Evolutionary conservation across 306 rosid genomes (phyloP).

Genomic region (Prunus padus): DNA sequence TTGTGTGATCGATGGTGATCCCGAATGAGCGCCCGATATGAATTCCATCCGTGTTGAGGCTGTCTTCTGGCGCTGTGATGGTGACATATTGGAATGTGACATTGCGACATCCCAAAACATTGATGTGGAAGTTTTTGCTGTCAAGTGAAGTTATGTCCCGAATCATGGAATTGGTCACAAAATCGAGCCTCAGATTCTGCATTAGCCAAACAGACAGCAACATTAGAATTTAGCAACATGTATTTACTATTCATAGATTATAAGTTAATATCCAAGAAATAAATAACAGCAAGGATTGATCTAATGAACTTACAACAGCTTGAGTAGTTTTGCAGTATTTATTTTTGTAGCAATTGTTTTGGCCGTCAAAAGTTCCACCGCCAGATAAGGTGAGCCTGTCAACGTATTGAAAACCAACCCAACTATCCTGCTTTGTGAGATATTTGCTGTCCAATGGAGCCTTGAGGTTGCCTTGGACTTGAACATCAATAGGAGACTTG

Average conservation of each 20-base stretch:
- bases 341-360: constrained; percentile 24
- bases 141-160: constrained; percentile 26
- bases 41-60: constrained; percentile 49
- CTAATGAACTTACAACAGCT: constrained; percentile 28
- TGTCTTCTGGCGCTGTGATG: constrained; percentile 29
- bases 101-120: constrained; percentile 29
- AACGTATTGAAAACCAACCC: constrained; percentile 37
- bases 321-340: constrained; percentile 6
- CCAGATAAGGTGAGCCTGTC: constrained; percentile 36
- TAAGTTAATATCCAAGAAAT: no score
- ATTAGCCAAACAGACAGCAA: not conserved
- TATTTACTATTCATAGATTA: no score
- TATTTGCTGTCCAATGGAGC: constrained; percentile 20
- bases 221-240: no score
- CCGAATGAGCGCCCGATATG: constrained; percentile 43
- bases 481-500: constrained; percentile 32
- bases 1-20: constrained; percentile 28
- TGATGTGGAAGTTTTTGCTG: constrained; percentile 38
- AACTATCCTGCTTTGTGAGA: constrained; percentile 12
- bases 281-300: not conserved
- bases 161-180: constrained; percentile 27
- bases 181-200: constrained; percentile 43
- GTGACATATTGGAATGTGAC: constrained; percentile 32
- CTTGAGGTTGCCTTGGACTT: constrained; percentile 29
- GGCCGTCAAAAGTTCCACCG: constrained; percentile 48